A percentile compares a stretch with the other conserved stretches of the same genome.
Evolutionary conservation across 768 basidiomycete genomes (phyloP).

Genomic region (Russula emetica): DNA sequence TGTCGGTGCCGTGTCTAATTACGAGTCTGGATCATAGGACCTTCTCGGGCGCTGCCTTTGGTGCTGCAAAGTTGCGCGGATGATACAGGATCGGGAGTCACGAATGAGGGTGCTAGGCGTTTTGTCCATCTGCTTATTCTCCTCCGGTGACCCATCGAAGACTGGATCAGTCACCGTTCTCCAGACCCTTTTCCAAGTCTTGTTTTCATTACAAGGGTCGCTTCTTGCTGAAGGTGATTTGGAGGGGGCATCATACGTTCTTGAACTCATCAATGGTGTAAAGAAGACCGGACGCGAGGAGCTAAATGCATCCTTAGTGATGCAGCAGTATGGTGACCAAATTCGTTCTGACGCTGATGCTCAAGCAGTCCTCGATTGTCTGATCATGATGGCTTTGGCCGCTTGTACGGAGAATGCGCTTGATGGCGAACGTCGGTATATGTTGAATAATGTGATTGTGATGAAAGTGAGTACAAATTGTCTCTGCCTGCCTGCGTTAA

Average conservation of each 20-base stretch:
- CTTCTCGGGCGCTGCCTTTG: conserved; percentile 61
- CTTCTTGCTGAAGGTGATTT: conserved; percentile 31
- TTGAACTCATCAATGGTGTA: conserved; percentile 45
- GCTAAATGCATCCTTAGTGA: conserved; percentile 43
- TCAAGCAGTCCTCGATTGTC: conserved; percentile 40
- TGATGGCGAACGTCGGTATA: conserved; percentile 25
- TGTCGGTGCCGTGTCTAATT: background rate
- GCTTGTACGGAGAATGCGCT: conserved; percentile 49
- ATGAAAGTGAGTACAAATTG: conserved; percentile 2
- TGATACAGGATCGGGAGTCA: conserved; percentile 35
- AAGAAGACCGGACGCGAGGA: conserved; percentile 46
- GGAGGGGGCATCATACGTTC: conserved; percentile 38
- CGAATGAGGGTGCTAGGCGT: conserved; percentile 49
- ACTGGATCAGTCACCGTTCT: conserved; percentile 45
- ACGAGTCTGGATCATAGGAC: conserved; percentile 30
- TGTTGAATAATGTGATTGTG: background rate
- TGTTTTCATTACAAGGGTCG: conserved; percentile 48
- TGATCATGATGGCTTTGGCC: conserved; percentile 41
- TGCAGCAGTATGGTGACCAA: conserved; percentile 47
- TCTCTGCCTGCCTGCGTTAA: background rate
- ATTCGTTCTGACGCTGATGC: conserved; percentile 27
- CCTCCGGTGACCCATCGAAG: conserved; percentile 42
- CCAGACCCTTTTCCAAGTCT: conserved; percentile 47
- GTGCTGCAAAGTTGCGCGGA: conserved; percentile 60
- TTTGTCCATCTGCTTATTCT: conserved; percentile 45